These are phyloP conservation scores for Fraxinus cuspidata DNA, from an alignment of 257 asterid species.

Conservation along the genomic window DNA sequence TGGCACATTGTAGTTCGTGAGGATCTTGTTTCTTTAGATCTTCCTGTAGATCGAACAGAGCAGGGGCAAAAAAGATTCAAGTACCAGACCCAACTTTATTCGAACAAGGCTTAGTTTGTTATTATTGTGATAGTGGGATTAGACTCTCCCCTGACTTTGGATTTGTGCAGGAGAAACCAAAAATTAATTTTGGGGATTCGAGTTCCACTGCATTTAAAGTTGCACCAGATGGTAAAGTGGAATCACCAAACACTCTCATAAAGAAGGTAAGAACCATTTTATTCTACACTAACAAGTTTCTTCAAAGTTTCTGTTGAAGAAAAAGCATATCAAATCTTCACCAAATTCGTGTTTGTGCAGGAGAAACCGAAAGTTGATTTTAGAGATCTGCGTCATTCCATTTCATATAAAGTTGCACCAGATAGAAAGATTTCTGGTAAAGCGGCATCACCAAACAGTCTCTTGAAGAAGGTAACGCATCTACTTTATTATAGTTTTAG, in stretches of 20 bases:
- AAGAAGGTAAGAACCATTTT: constrained; percentile 45
- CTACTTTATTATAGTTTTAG: constrained; percentile 3
- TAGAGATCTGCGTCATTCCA: constrained; percentile 31
- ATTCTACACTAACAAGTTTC: not conserved
- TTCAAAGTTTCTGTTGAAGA: constrained; percentile 5
- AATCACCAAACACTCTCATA: constrained; percentile 31
- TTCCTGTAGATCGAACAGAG: not conserved
- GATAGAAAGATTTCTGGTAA: constrained; percentile 33
- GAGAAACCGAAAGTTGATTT: constrained; percentile 39
- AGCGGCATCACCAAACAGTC: constrained; percentile 33
- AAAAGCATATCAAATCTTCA: constrained; percentile 13
- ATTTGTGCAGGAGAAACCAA: constrained; percentile 52
- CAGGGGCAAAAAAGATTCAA: not conserved
- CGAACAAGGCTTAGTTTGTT: not conserved
- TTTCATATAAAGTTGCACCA: constrained; percentile 36
- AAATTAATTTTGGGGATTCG: constrained; percentile 31
- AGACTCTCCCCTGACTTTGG: not conserved
- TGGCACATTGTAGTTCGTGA: not conserved
- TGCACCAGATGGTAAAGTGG: constrained; percentile 31
- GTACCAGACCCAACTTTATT: not conserved
- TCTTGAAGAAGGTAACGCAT: constrained; percentile 48
- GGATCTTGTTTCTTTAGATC: not conserved
- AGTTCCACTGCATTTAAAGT: constrained; percentile 31
- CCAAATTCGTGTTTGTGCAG: constrained; percentile 39
- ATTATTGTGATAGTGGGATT: not conserved